A percentile compares a stretch with the other conserved stretches of the same genome.
These are phyloP conservation scores for Ascochyta fabae DNA, from an alignment of 2,329 filamentous ascomycete species.

Conservation along the genomic window DNA sequence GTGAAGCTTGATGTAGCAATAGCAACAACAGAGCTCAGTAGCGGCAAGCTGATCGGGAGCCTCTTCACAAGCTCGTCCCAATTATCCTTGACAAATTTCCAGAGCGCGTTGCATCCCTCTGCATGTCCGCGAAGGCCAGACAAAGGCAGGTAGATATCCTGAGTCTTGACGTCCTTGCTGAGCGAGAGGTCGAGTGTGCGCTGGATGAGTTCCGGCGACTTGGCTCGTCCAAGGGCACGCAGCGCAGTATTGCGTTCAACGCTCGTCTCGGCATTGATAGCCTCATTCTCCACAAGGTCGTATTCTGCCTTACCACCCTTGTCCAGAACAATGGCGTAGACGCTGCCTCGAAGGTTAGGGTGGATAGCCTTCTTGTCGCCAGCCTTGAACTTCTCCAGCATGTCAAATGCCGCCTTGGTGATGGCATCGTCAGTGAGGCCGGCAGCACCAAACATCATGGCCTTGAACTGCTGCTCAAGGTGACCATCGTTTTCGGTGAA, in stretches of 20 bases:
- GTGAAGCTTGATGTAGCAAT: conserved; percentile 85
- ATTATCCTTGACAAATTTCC: conserved; percentile 82
- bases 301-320: conserved; percentile 89
- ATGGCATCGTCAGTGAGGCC: conserved; percentile 80
- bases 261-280: conserved; percentile 74
- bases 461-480: conserved; percentile 93
- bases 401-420: conserved; percentile 80
- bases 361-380: conserved; percentile 85
- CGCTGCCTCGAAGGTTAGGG: conserved; percentile 86
- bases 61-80: conserved; percentile 85
- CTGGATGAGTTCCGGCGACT: conserved; percentile 79
- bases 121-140: conserved; percentile 77
- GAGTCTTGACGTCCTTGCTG: conserved; percentile 84
- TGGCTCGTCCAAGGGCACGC: conserved; percentile 79
- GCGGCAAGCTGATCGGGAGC: conserved; percentile 83
- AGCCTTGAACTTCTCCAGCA: conserved; percentile 83
- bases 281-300: conserved; percentile 76
- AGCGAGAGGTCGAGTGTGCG: conserved; percentile 78
- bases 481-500: conserved; percentile 87
- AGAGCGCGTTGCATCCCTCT: conserved; percentile 80
- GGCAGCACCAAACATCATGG: conserved; percentile 83
- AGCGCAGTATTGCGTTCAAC: conserved; percentile 94
- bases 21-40: conserved; percentile 83
- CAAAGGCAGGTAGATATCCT: conserved; percentile 91
- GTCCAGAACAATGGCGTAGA: conserved; percentile 83